Base-by-base conservation (phyloP, 2,329 filamentous ascomycete species). In the Nannizziopsis barbatae region DNA sequence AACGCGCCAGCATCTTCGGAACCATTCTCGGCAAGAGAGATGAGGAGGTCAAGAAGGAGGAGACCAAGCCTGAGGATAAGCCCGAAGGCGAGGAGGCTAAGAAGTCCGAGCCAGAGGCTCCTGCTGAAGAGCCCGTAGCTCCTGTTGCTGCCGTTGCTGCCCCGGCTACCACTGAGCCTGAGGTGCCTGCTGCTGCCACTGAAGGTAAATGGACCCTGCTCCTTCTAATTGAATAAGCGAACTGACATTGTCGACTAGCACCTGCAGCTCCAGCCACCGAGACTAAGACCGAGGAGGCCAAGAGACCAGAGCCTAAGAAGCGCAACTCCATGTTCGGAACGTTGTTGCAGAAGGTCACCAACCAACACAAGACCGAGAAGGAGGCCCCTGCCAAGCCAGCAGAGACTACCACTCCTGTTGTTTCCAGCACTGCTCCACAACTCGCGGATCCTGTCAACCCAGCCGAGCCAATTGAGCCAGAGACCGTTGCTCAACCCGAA, bases 311-410 rank as follows among this genome's bases (percentile, higher is more conserved):
- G 15, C 11, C 15, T 11, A 79, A 81, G 69, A 94, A 93, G 84
- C 85, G 87, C 67, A 80, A 81, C 69, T 92, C 86, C 56, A 82
- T 89, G 61, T 93, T 93, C 69, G 80, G 79, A 59, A 81, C 80
- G 61, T 80, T 86, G 64, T 77, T 75, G 69, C 84, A 86, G 77
- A 90, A 90, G 75, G 65, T 71, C 43, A 60, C 62, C 53, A 70
- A 65, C 41, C 45, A 42, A 31, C 38, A 36, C 61, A 71, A 71
- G 61, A 61, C 64, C 11, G 68, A 72, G 58, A 71, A 71, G 58
- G 70, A 75, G 53, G 64, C 62, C 40, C 67, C 73, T 57, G 69
- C 74, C 45, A 65, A 68, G 57, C 64, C 67, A 53, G 67, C 71
- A 38, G 63, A 69, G 42, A 71, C 73, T n/a, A n/a, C n/a, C 58